These are phyloP conservation scores for Yarrowia osloensis DNA, from an alignment of 805 yeast species.

Conservation along the genomic window DNA sequence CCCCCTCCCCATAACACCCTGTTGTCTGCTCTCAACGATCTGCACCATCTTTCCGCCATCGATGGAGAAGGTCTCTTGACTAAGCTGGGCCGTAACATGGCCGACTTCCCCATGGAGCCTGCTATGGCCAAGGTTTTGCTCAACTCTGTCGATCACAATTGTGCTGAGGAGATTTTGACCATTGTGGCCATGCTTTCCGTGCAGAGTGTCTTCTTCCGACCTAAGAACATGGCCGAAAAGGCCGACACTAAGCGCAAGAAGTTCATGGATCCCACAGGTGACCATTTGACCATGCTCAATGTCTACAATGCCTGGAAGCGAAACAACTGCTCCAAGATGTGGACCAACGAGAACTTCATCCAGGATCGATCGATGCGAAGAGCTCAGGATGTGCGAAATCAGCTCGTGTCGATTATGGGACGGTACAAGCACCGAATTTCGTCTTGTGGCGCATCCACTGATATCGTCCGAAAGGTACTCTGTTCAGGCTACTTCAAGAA, in stretches of 20 bases:
- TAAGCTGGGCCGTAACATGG: conserved; percentile 76
- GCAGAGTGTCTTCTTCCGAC: conserved; percentile 67
- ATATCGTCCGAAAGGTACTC: conserved; percentile 53
- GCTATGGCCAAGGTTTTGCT: conserved; percentile 78
- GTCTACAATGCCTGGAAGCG: conserved; percentile 77
- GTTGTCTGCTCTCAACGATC: conserved; percentile 71
- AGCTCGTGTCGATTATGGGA: conserved; percentile 55
- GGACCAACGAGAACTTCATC: conserved; percentile 85
- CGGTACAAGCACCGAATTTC: conserved; percentile 40
- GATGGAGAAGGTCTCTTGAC: conserved; percentile 80
- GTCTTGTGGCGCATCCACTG: conserved; percentile 42
- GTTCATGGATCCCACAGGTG: conserved; percentile 64
- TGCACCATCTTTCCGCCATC: conserved; percentile 87
- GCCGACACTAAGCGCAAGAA: conserved; percentile 65
- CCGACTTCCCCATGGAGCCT: conserved; percentile 90
- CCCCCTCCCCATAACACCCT: conserved; percentile 76
- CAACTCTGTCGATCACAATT: conserved; percentile 59
- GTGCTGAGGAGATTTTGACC: conserved; percentile 68
- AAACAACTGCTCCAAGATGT: conserved; percentile 63
- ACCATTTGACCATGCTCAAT: conserved; percentile 73
- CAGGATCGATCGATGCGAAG: conserved; percentile 73
- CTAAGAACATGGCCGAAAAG: conserved; percentile 62
- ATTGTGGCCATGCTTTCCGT: conserved; percentile 85
- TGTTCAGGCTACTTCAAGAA: conserved; percentile 72
- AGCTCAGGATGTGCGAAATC: conserved; percentile 70